phyloP scores from a whole-genome alignment of 2,329 filamentous ascomycete species.

The Amesomyces nigricolor region DNA sequence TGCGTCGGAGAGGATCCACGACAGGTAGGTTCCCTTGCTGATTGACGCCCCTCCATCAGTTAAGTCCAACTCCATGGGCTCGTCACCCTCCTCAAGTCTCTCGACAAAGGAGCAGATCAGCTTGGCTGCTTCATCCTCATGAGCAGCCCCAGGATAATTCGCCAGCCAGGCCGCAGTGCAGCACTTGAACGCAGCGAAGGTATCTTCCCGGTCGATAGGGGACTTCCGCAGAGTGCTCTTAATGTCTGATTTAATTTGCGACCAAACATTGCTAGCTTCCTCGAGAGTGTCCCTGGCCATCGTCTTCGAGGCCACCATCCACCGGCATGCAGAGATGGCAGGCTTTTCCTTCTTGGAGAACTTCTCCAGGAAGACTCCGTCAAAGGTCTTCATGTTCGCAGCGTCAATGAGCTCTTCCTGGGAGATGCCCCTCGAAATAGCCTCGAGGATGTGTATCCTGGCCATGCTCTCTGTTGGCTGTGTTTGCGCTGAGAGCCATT shows the following conservation, averaged over 20 bases:
- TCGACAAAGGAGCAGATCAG: conserved; percentile 27
- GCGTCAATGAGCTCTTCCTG: conserved; percentile 40
- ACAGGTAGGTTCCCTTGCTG: conserved; percentile 15
- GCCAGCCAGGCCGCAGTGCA: conserved; percentile 30
- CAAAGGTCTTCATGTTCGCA: conserved; percentile 31
- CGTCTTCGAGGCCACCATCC: conserved; percentile 26
- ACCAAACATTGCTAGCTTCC: conserved; percentile 28
- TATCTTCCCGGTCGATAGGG: conserved; percentile 18
- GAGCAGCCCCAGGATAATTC: conserved; percentile 22
- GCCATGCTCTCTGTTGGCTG: conserved; percentile 28
- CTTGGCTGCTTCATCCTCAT: conserved; percentile 27
- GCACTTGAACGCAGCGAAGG: conserved; percentile 31
- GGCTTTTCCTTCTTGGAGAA: conserved; percentile 19
- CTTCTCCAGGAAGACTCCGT: conserved; percentile 17
- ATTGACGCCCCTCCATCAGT: not conserved
- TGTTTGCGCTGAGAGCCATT: conserved; percentile 37
- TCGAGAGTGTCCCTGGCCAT: conserved; percentile 27
- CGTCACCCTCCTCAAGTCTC: conserved; percentile 21
- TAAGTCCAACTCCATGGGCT: not conserved
- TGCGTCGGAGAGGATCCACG: conserved; percentile 22
- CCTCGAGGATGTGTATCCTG: conserved; percentile 39
- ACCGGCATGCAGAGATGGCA: conserved; percentile 20
- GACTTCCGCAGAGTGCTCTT: conserved; percentile 23
- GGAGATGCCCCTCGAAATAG: conserved; percentile 38
- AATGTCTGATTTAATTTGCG: conserved; percentile 23